These are phyloP conservation scores for Pisolithus tinctorius DNA, from an alignment of 768 basidiomycete genomes.

Conservation along the genomic window DNA sequence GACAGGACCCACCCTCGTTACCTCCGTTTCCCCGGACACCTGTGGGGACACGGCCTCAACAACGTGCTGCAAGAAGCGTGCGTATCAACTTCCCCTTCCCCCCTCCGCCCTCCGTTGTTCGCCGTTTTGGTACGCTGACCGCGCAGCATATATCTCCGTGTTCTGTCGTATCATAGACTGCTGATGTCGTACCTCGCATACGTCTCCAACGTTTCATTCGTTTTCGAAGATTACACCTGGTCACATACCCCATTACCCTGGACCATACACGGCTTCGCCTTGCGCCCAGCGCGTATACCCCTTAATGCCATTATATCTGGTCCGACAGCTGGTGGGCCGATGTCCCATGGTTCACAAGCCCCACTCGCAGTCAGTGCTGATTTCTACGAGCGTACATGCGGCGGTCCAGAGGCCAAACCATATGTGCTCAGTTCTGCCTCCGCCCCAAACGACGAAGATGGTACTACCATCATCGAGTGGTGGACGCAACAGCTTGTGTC, in stretches of 20 bases:
- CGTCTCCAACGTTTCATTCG: conserved; percentile 43
- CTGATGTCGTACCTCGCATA: conserved; percentile 49
- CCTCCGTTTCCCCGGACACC: conserved; percentile 45
- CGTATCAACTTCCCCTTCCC: conserved; percentile 15
- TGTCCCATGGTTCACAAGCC: conserved; percentile 15
- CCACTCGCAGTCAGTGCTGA: conserved; percentile 39
- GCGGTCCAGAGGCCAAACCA: conserved; percentile 23
- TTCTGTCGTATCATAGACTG: conserved; percentile 25
- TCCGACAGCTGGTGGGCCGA: conserved; percentile 45
- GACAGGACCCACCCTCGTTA: conserved; percentile 21
- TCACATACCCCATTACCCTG: conserved; percentile 48
- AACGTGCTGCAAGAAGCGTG: conserved; percentile 59
- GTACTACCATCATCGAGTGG: conserved; percentile 39
- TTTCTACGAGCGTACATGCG: conserved; percentile 46
- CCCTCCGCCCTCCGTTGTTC: neutral
- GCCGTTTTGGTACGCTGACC: neutral
- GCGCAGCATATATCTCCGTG: neutral
- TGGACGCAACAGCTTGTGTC: conserved; percentile 38
- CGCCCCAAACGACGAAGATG: conserved; percentile 33
- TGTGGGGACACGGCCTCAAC: conserved; percentile 59
- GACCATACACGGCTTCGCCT: conserved; percentile 46
- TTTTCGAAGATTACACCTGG: conserved; percentile 61
- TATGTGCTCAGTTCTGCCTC: conserved; percentile 30
- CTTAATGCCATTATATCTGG: conserved; percentile 55
- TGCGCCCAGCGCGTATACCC: conserved; percentile 47